These are phyloP conservation scores for Aspergillus pseudotamarii DNA, from an alignment of 2,329 filamentous ascomycete genomes.

Conservation along the genomic window DNA sequence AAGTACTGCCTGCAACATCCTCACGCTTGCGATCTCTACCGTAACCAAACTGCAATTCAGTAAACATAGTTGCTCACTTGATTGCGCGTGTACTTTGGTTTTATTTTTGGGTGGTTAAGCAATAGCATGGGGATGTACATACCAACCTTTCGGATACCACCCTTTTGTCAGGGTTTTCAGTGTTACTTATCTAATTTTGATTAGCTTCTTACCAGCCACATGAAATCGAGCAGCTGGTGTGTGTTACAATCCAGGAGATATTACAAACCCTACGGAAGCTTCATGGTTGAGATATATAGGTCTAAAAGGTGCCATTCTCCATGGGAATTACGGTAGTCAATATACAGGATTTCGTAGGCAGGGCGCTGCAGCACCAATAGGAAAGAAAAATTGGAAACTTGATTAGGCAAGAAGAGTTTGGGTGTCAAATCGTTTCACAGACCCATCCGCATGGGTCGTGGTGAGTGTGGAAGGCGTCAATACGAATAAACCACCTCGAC, in stretches of 20 bases:
- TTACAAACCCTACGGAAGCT: too few species aligned
- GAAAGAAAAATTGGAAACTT: too few species aligned
- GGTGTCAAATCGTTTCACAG: too few species aligned
- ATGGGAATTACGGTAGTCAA: too few species aligned
- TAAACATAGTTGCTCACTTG: slow-evolving; percentile 1
- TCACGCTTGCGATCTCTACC: slow-evolving; percentile 59
- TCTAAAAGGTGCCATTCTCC: too few species aligned
- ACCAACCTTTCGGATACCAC: background rate
- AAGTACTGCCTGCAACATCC: slow-evolving; percentile 63
- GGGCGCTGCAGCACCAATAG: too few species aligned
- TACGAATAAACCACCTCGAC: too few species aligned
- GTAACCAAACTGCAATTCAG: slow-evolving; percentile 50
- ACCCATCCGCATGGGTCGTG: too few species aligned
- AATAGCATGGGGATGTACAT: background rate
- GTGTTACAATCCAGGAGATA: background rate
- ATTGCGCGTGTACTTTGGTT: background rate
- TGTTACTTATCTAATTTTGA: background rate
- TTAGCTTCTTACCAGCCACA: background rate
- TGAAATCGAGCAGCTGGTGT: background rate
- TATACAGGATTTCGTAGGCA: too few species aligned
- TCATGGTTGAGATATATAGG: too few species aligned
- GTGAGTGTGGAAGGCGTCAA: too few species aligned
- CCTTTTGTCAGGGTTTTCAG: background rate
- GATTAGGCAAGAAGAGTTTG: too few species aligned
- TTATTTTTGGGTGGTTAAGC: background rate